Conservation (phyloP, 768 basidiomycete genomes). For the Agrocybe pediades region DNA sequence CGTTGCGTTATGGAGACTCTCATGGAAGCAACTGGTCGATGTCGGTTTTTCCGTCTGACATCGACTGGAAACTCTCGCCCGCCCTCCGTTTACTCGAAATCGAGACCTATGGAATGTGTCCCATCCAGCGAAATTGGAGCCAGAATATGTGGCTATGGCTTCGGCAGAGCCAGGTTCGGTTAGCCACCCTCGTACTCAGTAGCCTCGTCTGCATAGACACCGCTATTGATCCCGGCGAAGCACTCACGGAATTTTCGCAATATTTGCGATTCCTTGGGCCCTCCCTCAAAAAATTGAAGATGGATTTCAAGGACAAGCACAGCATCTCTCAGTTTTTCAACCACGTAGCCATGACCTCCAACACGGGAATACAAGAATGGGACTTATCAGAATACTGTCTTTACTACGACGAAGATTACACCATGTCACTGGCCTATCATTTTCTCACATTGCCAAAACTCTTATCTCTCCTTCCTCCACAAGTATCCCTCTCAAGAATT, state of each 20-base stretch:
- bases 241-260: background rate
- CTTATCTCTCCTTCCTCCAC: background rate
- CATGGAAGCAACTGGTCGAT: background rate
- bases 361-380: background rate
- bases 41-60: background rate
- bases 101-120: background rate
- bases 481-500: background rate
- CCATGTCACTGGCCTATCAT: background rate
- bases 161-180: background rate
- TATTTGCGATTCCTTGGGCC: background rate
- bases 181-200: background rate
- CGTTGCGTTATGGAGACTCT: background rate
- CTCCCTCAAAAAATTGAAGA: background rate
- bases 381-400: background rate
- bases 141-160: background rate
- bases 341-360: background rate
- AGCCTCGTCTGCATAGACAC: background rate
- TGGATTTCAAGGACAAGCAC: background rate
- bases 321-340: background rate
- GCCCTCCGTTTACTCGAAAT: background rate
- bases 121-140: background rate
- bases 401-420: background rate
- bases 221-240: background rate
- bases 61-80: background rate
- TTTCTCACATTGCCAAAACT: background rate